Evolutionary conservation across 2,329 filamentous ascomycete species (phyloP).

Genomic region (Drechslerella dactyloides): DNA sequence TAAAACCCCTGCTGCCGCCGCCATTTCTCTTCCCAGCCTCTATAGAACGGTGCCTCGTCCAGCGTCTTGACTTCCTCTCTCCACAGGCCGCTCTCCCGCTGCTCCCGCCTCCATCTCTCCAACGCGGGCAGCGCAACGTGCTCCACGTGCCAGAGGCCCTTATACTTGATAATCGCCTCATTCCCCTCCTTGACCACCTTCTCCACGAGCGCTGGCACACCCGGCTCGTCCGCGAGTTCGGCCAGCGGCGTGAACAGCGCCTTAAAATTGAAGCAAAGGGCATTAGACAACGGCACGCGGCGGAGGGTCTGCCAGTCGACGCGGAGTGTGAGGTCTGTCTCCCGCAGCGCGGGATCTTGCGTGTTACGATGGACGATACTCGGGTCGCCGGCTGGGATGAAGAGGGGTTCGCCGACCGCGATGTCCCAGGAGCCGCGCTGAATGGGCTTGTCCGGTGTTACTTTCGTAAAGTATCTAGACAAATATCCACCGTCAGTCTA

Average conservation of each 20-base stretch:
- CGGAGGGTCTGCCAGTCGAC: conserved; percentile 90
- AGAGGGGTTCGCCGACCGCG: conserved; percentile 76
- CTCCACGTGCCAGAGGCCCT: conserved; percentile 80
- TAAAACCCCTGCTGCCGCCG: conserved; percentile 68
- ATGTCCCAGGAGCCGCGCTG: conserved; percentile 85
- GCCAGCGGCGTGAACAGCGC: conserved; percentile 77
- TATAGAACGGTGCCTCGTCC: conserved; percentile 76
- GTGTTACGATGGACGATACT: conserved; percentile 66
- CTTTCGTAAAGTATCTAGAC: conserved; percentile 77
- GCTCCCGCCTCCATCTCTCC: conserved; percentile 69
- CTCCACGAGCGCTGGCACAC: conserved; percentile 71
- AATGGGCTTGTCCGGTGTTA: conserved; percentile 75
- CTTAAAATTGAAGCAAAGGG: conserved; percentile 86
- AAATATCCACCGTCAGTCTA: conserved; percentile 6
- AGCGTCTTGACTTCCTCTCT: conserved; percentile 70
- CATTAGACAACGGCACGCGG: conserved; percentile 75
- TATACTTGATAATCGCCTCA: conserved; percentile 75
- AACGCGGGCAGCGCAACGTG: conserved; percentile 72
- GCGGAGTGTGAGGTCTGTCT: conserved; percentile 70
- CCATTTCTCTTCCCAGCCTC: conserved; percentile 79
- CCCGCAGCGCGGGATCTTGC: conserved; percentile 66
- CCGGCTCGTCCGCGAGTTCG: conserved; percentile 74
- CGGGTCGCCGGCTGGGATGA: conserved; percentile 72
- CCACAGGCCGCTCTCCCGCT: conserved; percentile 68
- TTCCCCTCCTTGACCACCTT: conserved; percentile 76